phyloP scores from a whole-genome alignment of 441 rosid genomes.

The Jatropha multifida region DNA sequence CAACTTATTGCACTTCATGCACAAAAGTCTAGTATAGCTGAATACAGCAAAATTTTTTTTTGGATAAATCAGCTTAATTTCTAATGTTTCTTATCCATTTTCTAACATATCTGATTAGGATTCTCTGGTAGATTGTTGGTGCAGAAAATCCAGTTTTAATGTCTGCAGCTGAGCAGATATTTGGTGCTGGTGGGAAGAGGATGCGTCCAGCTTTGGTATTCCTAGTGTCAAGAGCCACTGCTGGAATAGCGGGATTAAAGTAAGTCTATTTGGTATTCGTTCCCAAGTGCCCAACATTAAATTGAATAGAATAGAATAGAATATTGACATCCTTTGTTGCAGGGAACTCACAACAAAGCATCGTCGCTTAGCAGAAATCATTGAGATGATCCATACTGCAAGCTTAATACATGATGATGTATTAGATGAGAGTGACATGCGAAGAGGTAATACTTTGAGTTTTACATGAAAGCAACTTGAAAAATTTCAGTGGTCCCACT shows the following conservation, averaged over 20 bases:
- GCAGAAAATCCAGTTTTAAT: constrained; percentile 91
- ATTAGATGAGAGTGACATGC: constrained; percentile 81
- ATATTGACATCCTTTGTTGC: constrained; percentile 23
- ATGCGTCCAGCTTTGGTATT: constrained; percentile 96
- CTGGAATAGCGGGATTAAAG: constrained; percentile 70
- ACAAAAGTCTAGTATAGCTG: background rate
- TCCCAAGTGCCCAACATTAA: background rate
- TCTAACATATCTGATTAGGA: constrained; percentile 30
- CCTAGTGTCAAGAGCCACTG: constrained; percentile 90
- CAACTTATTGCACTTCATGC: background rate
- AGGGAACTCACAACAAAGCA: constrained; percentile 82
- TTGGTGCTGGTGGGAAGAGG: constrained; percentile 97
- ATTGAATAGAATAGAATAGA: constrained; percentile 16
- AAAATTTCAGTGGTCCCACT: background rate
- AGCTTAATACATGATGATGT: constrained; percentile 97
- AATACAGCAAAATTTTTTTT: background rate
- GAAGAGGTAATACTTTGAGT: constrained; percentile 63
- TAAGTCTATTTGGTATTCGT: constrained; percentile 32
- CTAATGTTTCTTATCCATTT: background rate
- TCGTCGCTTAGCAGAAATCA: constrained; percentile 88
- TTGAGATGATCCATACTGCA: constrained; percentile 97
- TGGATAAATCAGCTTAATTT: background rate
- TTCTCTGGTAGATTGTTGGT: constrained; percentile 73
- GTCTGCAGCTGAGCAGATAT: constrained; percentile 96
- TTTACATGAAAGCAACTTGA: background rate